Evolutionary conservation across 148 eudicot genomes (phyloP), one percentile per base, ranked within the genome.

Genomic region (Heliamphora exappendiculata): DNA sequence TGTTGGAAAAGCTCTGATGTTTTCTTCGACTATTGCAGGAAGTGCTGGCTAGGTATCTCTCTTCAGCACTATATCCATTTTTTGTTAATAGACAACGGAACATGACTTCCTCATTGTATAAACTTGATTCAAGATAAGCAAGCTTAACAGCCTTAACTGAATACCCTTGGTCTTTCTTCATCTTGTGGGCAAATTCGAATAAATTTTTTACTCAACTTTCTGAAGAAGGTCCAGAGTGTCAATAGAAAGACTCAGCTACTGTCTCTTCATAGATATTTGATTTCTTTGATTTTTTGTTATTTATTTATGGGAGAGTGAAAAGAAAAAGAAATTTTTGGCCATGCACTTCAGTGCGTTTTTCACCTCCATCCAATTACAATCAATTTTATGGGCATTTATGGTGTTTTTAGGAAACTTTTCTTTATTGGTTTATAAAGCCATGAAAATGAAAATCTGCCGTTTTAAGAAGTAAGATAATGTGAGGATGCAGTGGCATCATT

Each of bases 11-110:
- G 58, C 81, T 89, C 98, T 69, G 85, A 85, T 79, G 67, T 72
- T 29, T 74, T 86, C 80, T 93, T 89, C 79, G 81, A 84, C 68
- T 91, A 80, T 77, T 96, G 99, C 78, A 80, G 64, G 81, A 82
- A 77, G 34, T 96, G 99, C 85, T 96, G 99, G 99, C 83, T 93
- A 29, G 99, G 99, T 96, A 96, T 14, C 55, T 78, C 69, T 41
- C 51, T 54, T 53, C 28, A 37, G 57, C 24, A 17, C 22, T 67
- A 19, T 50, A 31, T 51, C 29, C 20, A 3, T 72, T 70, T 24
- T 2, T 45, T 72, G 60, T 72, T 53, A 36, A 34, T 51, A 31
- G 41, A 24, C 31, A 33, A 49, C 50, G 74, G 49, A 49, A 14
- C 42, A 8, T 66, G 11, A 42, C 73, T 33, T 42, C 51, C 12